phyloP scores from a whole-genome alignment of 306 rosid species.

The Rosa persica region DNA sequence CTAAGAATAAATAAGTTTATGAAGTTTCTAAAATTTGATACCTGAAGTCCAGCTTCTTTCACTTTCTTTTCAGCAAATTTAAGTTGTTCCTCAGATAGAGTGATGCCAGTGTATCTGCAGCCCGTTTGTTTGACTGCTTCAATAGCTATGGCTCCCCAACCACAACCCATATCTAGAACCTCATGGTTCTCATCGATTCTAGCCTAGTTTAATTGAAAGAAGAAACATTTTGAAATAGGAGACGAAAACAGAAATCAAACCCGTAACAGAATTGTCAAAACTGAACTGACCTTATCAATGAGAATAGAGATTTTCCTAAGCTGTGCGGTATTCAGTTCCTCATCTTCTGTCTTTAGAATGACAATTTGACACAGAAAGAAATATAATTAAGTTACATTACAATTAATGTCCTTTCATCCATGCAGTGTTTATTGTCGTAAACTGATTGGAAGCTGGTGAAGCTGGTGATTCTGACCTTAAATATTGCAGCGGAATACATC shows the following conservation, averaged over 20 bases:
- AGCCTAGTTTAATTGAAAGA: conserved; percentile 39
- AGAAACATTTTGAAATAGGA: neutral
- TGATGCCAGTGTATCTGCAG: conserved; percentile 82
- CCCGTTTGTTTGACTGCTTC: conserved; percentile 75
- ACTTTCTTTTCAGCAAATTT: conserved; percentile 67
- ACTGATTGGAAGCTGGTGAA: neutral
- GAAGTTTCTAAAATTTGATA: conserved; percentile 11
- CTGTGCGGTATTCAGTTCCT: conserved; percentile 76
- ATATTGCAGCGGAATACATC: conserved; percentile 79
- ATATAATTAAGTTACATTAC: neutral
- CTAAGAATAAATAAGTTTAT: neutral
- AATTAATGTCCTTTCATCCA: neutral
- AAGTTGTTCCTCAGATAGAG: conserved; percentile 72
- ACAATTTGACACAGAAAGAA: conserved; percentile 7
- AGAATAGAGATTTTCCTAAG: conserved; percentile 65
- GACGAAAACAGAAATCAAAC: neutral
- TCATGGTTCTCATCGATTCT: conserved; percentile 62
- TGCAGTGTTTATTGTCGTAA: conserved; percentile 4
- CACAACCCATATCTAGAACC: conserved; percentile 82
- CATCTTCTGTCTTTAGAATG: conserved; percentile 49
- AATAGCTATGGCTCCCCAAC: conserved; percentile 90
- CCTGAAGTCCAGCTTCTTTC: conserved; percentile 78
- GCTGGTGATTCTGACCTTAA: conserved; percentile 56
- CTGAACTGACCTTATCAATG: conserved; percentile 47
- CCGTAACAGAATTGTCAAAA: neutral